Conservation (phyloP, 495 filamentous ascomycete species). For the Friedmanniomyces simplex region DNA sequence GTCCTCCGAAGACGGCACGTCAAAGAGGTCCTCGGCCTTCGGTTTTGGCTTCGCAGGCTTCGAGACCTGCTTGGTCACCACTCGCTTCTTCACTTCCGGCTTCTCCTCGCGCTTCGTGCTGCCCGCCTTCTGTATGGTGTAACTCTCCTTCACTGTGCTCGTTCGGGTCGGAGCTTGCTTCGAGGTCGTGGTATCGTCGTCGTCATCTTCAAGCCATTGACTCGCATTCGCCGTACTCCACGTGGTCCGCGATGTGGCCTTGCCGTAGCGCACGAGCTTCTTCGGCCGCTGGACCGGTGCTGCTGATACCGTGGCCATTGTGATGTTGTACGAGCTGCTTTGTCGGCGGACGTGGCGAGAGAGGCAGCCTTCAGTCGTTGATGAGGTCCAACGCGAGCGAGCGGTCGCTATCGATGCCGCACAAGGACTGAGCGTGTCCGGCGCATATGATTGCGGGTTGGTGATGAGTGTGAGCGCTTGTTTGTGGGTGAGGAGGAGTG, state of each 20-base stretch:
- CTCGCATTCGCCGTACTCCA: not conserved
- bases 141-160: not conserved
- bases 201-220: not conserved
- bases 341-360: not conserved
- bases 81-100: not conserved
- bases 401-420: too few relatives aligned
- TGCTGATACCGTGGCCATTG: slow-evolving; percentile 8
- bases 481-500: too few relatives aligned
- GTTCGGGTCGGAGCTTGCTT: not conserved
- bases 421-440: not conserved
- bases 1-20: slow-evolving; percentile 28
- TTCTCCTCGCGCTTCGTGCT: not conserved
- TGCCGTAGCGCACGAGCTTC: slow-evolving; percentile 14
- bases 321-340: not conserved
- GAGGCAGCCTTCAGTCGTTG: too few relatives aligned
- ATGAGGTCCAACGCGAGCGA: too few relatives aligned
- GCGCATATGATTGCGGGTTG: not conserved
- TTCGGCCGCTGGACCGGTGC: slow-evolving; percentile 6
- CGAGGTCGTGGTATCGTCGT: not conserved
- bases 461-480: too few relatives aligned
- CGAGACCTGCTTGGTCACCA: not conserved
- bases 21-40: slow-evolving; percentile 19
- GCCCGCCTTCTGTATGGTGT: not conserved
- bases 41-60: not conserved
- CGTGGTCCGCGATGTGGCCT: not conserved